phyloP scores from a whole-genome alignment of 306 rosid genomes.

The Cyamopsis tetragonoloba region DNA sequence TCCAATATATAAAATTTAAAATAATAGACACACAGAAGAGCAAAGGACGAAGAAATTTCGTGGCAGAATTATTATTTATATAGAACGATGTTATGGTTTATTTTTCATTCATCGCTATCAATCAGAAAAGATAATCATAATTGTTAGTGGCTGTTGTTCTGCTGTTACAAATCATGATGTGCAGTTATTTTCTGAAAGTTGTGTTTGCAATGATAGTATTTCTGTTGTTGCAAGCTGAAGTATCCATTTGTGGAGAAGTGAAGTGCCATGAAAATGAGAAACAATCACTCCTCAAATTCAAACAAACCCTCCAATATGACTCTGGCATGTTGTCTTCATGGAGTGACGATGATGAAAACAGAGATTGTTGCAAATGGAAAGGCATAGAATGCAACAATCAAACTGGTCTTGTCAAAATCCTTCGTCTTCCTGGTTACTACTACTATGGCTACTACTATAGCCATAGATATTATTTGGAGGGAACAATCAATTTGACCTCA shows the following conservation, averaged over 20 bases:
- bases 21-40: too few species aligned
- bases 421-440: background rate
- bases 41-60: too few species aligned
- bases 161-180: background rate
- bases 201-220: background rate
- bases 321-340: conserved; percentile 8
- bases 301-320: background rate
- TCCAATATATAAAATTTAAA: too few species aligned
- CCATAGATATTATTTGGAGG: background rate
- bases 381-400: conserved; percentile 3
- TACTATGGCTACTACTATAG: too few species aligned
- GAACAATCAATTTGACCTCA: background rate
- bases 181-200: background rate
- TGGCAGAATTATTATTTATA: too few species aligned
- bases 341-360: background rate
- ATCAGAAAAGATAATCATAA: too few species aligned
- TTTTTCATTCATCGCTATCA: too few species aligned
- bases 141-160: too few species aligned
- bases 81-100: too few species aligned
- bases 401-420: background rate
- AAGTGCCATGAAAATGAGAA: conserved; percentile 16
- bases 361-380: conserved; percentile 17
- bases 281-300: conserved; percentile 12
- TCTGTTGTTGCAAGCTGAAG: background rate
- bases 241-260: background rate